Conservation (phyloP, 352 stramenopile genomes). For the Pythium sukuiense region DNA sequence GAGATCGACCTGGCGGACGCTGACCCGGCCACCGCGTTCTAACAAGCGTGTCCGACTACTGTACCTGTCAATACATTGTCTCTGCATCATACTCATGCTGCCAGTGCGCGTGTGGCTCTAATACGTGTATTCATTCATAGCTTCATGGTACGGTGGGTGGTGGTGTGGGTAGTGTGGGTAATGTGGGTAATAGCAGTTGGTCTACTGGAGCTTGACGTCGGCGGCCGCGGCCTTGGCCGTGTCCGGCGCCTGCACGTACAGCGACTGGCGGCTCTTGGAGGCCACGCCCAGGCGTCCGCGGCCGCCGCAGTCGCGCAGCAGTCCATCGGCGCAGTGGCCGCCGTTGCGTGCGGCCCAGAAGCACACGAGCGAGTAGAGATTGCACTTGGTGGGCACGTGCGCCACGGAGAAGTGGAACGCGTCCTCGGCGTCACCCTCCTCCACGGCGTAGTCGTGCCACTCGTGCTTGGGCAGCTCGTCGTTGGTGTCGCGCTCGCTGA, state of each 20-base stretch:
- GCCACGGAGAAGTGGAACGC: slow-evolving; percentile 79
- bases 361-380: slow-evolving; percentile 85
- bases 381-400: slow-evolving; percentile 85
- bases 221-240: slow-evolving; percentile 17
- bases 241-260: slow-evolving; percentile 48
- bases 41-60: slow-evolving; percentile 1
- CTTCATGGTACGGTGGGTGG: not conserved
- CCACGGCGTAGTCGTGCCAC: slow-evolving; percentile 82
- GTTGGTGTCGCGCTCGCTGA: slow-evolving; percentile 86
- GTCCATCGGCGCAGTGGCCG: slow-evolving; percentile 29
- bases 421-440: slow-evolving; percentile 61
- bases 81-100: not conserved
- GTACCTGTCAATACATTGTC: no score
- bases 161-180: no score
- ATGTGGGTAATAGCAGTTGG: not conserved
- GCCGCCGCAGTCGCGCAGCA: slow-evolving; percentile 55
- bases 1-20: not conserved
- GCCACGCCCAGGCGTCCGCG: slow-evolving; percentile 56
- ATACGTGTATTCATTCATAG: not conserved
- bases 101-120: not conserved
- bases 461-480: slow-evolving; percentile 68
- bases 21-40: slow-evolving; percentile 30
- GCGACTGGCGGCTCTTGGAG: slow-evolving; percentile 56
- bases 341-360: slow-evolving; percentile 78
- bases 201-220: slow-evolving; percentile 13